Evolutionary conservation across 1,284 basidiomycete genomes (phyloP), one percentile per base, ranked within the genome.

Genomic region (Ganoderma sinense): DNA sequence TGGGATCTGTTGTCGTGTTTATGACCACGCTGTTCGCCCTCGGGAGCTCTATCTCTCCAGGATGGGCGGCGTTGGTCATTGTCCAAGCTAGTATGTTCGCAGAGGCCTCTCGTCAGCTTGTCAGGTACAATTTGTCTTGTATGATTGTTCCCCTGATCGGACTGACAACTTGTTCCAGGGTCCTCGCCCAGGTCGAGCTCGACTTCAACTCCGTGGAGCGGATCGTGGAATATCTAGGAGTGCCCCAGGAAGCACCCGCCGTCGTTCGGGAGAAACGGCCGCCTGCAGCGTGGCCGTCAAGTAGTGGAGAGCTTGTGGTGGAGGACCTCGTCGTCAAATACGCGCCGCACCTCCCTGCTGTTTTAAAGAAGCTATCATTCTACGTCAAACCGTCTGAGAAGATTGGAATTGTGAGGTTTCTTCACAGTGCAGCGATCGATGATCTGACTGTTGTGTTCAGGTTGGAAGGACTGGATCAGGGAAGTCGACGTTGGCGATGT

Each of bases 151-250:
- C 7, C 10, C n/a, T 55, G 62, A 36, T 16, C 7, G 59, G 53
- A 45, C 67, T 69, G 39, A 66, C 55, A 48, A 18, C 31, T 61
- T 20, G 0, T 33, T 60, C 16, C 72, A 89, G 88, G 73, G 89
- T 91, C 11, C 84, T 87, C 31, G 89, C 90, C 1, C 91, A 92
- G 75, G 79, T 92, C 0, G 91, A 92, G 76, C 84, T 92, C 18
- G 90, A 93, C 80, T 93, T 94, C 81, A 91, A 90, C 79, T 90
- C 91, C 29, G 90, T 97, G 7, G 95, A 97, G 79, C 89, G 95
- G 69, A 90, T 96, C 14, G 87, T 91, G 20, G 94, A 96, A 79
- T 97, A 96, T 77, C 85, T 96, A 13, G 85, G 88, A 43, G 85
- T 95, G 16, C 88, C 91, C 4, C 92, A 94, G 78, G 95, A 97